Evolutionary conservation across 805 yeast genomes (phyloP).

Genomic region (Metschnikowia kunwiensis): DNA sequence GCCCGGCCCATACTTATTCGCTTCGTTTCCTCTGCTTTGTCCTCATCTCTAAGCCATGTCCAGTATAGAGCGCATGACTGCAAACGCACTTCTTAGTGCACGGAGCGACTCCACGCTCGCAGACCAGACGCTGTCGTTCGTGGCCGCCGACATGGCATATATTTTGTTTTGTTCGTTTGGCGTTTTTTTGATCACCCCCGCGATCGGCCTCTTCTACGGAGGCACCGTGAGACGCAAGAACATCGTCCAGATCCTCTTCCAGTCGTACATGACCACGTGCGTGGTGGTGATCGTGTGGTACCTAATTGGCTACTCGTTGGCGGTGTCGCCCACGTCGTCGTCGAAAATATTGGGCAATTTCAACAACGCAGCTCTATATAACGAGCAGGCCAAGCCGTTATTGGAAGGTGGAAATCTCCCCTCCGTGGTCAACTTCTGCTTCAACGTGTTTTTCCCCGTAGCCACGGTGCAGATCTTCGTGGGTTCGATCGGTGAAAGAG

Average conservation of each 20-base stretch:
- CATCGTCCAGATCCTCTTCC: slow-evolving; percentile 43
- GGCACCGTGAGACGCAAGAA: slow-evolving; percentile 42
- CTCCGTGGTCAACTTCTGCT: slow-evolving; percentile 42
- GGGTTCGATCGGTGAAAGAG: slow-evolving; percentile 43
- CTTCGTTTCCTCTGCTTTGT: too few relatives aligned
- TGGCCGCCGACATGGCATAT: slow-evolving; percentile 48
- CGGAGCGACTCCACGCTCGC: slow-evolving; percentile 13
- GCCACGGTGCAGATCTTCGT: slow-evolving; percentile 49
- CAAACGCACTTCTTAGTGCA: slow-evolving; percentile 4
- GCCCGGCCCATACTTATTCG: too few relatives aligned
- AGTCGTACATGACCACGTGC: slow-evolving; percentile 41
- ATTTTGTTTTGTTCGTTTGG: slow-evolving; percentile 46
- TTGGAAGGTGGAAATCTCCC: slow-evolving; percentile 48
- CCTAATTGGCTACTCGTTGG: slow-evolving; percentile 44
- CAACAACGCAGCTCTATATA: slow-evolving; percentile 36
- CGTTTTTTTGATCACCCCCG: slow-evolving; percentile 48
- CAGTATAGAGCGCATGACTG: slow-evolving; percentile 1
- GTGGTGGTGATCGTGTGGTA: slow-evolving; percentile 42
- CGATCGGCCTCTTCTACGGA: slow-evolving; percentile 44
- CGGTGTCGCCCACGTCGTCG: slow-evolving; percentile 34
- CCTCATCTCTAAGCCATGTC: too few relatives aligned
- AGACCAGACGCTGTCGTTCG: slow-evolving; percentile 38
- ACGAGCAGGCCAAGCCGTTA: slow-evolving; percentile 38
- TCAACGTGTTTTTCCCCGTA: slow-evolving; percentile 45
- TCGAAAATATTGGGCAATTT: slow-evolving; percentile 35